phyloP scores from a whole-genome alignment of 495 filamentous ascomycete genomes.

The Schizothecium vesticola region DNA sequence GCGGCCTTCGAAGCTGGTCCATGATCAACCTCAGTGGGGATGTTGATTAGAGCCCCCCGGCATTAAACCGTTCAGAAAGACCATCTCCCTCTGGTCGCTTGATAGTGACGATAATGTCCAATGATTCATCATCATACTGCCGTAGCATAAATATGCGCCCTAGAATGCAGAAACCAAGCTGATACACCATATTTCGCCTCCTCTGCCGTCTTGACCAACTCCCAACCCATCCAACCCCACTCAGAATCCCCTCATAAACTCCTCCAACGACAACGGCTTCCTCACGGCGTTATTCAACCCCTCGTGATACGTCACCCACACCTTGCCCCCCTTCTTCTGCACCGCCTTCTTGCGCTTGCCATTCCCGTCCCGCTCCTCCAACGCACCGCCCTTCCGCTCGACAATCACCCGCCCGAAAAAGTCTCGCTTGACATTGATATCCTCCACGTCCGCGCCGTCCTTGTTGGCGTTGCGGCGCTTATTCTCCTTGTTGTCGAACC shows the following conservation, averaged over 20 bases:
- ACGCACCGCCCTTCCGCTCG: conserved; percentile 31
- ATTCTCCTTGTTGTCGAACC: conserved; percentile 42
- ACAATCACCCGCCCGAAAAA: conserved; percentile 80
- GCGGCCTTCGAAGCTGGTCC: too few species aligned
- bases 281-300: conserved; percentile 95
- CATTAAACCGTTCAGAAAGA: background rate
- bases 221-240: background rate
- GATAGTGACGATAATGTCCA: background rate
- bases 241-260: conserved; percentile 67
- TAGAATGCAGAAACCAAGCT: background rate
- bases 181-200: background rate
- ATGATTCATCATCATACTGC: background rate
- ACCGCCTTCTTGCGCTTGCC: conserved; percentile 23
- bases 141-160: background rate
- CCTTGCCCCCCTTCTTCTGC: conserved; percentile 47
- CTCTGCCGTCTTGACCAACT: background rate
- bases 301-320: conserved; percentile 94
- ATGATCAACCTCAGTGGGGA: too few species aligned
- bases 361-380: conserved; percentile 37
- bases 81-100: background rate
- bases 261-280: conserved; percentile 82
- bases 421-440: conserved; percentile 60
- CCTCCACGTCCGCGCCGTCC: background rate
- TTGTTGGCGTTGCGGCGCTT: conserved; percentile 20
- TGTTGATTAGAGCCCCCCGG: too few species aligned